Percentiles rank a stretch among this genome's conserved stretches.
These are phyloP conservation scores for Combretum micranthum DNA, from an alignment of 345 rosid species.

Conservation along the genomic window DNA sequence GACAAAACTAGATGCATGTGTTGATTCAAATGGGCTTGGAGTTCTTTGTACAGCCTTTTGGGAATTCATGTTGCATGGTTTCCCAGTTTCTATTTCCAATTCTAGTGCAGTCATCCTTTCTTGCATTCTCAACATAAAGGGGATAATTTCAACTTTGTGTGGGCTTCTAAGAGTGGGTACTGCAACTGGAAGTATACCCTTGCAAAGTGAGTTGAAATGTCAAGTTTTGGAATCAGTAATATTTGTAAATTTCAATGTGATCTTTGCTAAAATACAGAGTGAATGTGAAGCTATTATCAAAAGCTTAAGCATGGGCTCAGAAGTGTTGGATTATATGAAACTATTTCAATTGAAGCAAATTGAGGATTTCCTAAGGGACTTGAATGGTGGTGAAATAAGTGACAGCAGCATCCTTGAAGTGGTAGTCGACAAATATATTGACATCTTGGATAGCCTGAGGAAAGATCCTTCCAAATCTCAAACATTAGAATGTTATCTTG, in stretches of 20 bases:
- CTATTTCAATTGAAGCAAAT: conserved; percentile 71
- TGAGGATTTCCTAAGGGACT: conserved; percentile 62
- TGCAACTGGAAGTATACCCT: conserved; percentile 25
- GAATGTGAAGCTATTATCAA: conserved; percentile 61
- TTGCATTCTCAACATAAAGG: conserved; percentile 59
- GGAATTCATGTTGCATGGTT: conserved; percentile 86
- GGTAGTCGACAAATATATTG: conserved; percentile 57
- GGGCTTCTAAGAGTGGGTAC: conserved; percentile 47
- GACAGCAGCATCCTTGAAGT: conserved; percentile 56
- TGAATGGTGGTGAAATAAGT: conserved; percentile 39
- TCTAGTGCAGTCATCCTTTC: conserved; percentile 70
- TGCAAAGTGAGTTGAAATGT: conserved; percentile 37
- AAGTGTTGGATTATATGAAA: conserved; percentile 51
- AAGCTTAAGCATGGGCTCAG: conserved; percentile 37
- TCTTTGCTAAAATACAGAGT: conserved; percentile 56
- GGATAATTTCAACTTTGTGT: conserved; percentile 48
- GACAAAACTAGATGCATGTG: conserved; percentile 41
- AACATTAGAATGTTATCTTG: conserved; percentile 59
- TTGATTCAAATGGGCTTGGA: conserved; percentile 57
- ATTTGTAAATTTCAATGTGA: conserved; percentile 64
- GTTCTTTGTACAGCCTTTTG: conserved; percentile 54
- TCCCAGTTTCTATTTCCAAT: conserved; percentile 54
- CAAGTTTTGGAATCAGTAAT: conserved; percentile 61
- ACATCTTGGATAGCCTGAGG: conserved; percentile 66
- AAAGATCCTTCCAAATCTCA: conserved; percentile 56